These are phyloP conservation scores for Psilocybe cubensis DNA, from an alignment of 768 basidiomycete genomes.

Conservation along the genomic window DNA sequence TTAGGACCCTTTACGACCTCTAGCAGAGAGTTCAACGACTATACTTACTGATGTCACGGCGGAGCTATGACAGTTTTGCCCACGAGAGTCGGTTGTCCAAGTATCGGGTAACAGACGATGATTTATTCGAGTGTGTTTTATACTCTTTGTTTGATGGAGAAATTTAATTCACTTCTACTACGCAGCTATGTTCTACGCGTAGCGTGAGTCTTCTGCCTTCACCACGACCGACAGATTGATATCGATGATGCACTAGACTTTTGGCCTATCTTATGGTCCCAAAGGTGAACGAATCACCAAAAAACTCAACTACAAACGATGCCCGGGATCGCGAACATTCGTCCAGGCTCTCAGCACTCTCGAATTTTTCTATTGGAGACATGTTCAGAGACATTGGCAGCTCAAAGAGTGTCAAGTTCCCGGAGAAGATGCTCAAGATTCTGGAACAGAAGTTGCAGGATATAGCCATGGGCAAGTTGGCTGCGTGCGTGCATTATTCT, in stretches of 20 bases:
- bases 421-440: conserved; percentile 91
- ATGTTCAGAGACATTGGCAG: conserved; percentile 83
- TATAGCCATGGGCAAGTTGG: conserved; percentile 92
- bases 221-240: conserved; percentile 14
- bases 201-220: conserved; percentile 59
- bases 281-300: conserved; percentile 46
- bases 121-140: conserved; percentile 73
- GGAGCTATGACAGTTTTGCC: conserved; percentile 73
- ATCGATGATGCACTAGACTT: conserved; percentile 47
- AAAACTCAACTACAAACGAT: conserved; percentile 34
- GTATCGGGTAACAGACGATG: conserved; percentile 81
- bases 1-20: too few relatives aligned
- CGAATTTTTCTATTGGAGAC: conserved; percentile 71
- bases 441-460: conserved; percentile 88
- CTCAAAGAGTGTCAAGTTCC: conserved; percentile 88
- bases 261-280: conserved; percentile 73
- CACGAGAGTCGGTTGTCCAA: conserved; percentile 77
- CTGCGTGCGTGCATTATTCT: conserved; percentile 62
- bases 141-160: conserved; percentile 11
- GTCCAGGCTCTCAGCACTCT: conserved; percentile 71
- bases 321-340: conserved; percentile 66
- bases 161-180: background rate
- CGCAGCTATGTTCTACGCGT: conserved; percentile 80
- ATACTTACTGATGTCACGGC: conserved; percentile 58
- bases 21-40: background rate